phyloP scores from a whole-genome alignment of 2,329 filamentous ascomycete species.

The Escovopsis sp. region DNA sequence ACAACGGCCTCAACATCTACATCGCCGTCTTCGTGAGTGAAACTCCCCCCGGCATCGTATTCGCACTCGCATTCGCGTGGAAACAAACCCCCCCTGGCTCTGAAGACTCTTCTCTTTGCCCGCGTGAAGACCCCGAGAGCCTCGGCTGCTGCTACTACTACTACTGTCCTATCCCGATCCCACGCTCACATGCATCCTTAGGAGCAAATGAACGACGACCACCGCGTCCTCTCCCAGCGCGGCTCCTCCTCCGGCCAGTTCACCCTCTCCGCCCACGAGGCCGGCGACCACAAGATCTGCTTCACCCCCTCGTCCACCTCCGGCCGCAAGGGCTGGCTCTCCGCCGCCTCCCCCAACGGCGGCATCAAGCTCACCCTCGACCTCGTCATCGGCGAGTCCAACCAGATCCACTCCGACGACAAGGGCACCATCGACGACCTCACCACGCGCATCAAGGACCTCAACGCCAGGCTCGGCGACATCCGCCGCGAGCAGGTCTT shows the following conservation, averaged over 20 bases:
- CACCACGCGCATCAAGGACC: slow-evolving; percentile 71
- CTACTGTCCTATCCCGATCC: slow-evolving; percentile 1
- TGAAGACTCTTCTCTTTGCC: slow-evolving; percentile 7
- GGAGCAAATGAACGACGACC: slow-evolving; percentile 95
- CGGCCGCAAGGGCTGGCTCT: slow-evolving; percentile 57
- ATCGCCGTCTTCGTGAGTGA: slow-evolving; percentile 71
- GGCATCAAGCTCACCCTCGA: slow-evolving; percentile 77
- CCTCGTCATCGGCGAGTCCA: slow-evolving; percentile 86
- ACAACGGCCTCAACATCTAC: slow-evolving; percentile 65
- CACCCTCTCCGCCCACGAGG: slow-evolving; percentile 87
- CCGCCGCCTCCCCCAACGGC: slow-evolving; percentile 46
- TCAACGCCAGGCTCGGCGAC: slow-evolving; percentile 76
- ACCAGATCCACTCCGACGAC: slow-evolving; percentile 82
- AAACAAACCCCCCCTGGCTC: too few relatives aligned
- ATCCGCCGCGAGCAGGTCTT: slow-evolving; percentile 92
- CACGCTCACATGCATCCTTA: slow-evolving; percentile 18
- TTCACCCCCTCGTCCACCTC: slow-evolving; percentile 71
- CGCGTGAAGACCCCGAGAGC: background rate
- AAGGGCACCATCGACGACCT: slow-evolving; percentile 88
- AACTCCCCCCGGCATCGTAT: too few relatives aligned
- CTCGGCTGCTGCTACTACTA: too few relatives aligned
- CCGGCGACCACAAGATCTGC: slow-evolving; percentile 92
- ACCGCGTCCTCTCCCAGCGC: slow-evolving; percentile 82
- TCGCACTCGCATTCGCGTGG: too few relatives aligned
- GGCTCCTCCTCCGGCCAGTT: slow-evolving; percentile 66